Evolutionary conservation across 2,329 filamentous ascomycete species (phyloP).

Genomic region (Xylaria sp.): DNA sequence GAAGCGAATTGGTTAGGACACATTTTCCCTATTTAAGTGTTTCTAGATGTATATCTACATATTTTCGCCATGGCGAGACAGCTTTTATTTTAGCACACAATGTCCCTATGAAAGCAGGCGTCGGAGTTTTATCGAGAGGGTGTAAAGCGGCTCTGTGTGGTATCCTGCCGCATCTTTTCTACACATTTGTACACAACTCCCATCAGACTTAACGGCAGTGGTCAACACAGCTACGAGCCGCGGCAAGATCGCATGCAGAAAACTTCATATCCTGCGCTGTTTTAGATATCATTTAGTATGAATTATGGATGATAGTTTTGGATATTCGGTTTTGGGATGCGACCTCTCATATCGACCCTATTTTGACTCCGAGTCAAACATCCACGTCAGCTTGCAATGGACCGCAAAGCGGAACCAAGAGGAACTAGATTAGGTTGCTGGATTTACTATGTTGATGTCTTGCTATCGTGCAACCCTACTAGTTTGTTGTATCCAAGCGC

Average conservation of each 20-base stretch:
- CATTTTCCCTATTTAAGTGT: conserved; percentile 25
- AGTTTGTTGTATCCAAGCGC: not conserved
- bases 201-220: not conserved
- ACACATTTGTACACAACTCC: conserved; percentile 32
- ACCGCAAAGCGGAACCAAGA: not conserved
- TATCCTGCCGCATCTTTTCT: conserved; percentile 2
- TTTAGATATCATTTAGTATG: conserved; percentile 4
- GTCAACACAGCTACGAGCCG: not conserved
- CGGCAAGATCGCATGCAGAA: conserved; percentile 8
- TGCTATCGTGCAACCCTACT: not conserved
- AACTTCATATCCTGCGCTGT: not conserved
- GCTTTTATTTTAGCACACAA: conserved; percentile 11
- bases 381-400: not conserved
- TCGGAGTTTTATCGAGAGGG: conserved; percentile 34
- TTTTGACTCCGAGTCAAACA: not conserved
- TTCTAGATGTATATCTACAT: conserved; percentile 33
- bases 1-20: conserved; percentile 12
- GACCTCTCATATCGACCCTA: not conserved
- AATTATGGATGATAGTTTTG: conserved; percentile 5
- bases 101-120: conserved; percentile 31
- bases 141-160: conserved; percentile 11
- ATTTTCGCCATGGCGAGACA: conserved; percentile 18
- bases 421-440: not conserved
- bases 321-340: not conserved
- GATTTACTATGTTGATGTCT: not conserved